Evolutionary conservation across 179 eudicot species (phyloP).

Genomic region (Gypsophila paniculata): DNA sequence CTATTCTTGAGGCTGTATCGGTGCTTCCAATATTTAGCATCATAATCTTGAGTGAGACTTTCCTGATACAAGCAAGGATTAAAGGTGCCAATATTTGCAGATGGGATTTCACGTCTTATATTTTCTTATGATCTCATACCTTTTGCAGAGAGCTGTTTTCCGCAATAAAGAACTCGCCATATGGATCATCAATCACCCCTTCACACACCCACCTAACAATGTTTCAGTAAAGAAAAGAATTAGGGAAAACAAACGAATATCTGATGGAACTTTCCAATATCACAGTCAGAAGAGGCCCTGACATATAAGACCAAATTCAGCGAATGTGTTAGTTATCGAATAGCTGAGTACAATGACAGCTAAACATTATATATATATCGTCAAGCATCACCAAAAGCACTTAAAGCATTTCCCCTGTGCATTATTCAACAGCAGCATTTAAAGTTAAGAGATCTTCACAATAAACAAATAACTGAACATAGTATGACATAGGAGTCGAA

Average conservation of each 20-base stretch:
- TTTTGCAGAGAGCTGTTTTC: constrained; percentile 86
- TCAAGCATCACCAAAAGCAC: not conserved
- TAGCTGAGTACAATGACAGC: not conserved
- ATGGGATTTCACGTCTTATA: not conserved
- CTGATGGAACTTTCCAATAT: not conserved
- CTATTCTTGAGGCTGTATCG: constrained; percentile 90
- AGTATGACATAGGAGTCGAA: not conserved
- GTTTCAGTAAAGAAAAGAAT: not conserved
- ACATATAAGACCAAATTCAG: not conserved
- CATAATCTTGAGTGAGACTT: constrained; percentile 88
- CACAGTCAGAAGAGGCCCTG: not conserved
- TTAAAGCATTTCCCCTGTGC: not conserved
- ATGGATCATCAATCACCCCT: constrained; percentile 97
- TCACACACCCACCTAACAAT: constrained; percentile 86
- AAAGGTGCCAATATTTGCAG: constrained; percentile 11
- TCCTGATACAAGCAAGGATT: constrained; percentile 45
- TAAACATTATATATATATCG: not conserved
- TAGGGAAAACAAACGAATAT: constrained; percentile 1
- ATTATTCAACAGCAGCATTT: not conserved
- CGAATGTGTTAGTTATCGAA: not conserved
- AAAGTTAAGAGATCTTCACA: not conserved
- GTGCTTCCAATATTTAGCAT: constrained; percentile 86
- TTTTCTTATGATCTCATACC: constrained; percentile 36
- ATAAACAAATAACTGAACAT: not conserved
- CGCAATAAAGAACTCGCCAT: constrained; percentile 87